Evolutionary conservation across 1,139 yeast genomes (phyloP), one percentile per base, ranked within the genome.

Genomic region (Taphrina communis): DNA sequence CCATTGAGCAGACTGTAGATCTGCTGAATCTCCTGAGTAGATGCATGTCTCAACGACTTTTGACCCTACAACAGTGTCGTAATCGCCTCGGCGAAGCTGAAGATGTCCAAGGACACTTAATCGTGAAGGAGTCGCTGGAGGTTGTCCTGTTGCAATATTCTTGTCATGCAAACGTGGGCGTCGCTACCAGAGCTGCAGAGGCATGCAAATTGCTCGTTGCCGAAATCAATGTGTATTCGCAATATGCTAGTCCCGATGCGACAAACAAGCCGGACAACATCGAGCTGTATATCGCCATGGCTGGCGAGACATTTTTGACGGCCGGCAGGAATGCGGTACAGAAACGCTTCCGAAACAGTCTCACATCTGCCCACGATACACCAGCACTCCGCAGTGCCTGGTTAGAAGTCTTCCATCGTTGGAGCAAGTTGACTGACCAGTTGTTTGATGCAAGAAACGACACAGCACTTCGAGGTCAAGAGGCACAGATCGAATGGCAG

Each of bases 271-370:
- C 51, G 2, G 42, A 42, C 52, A 62, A 62, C 35, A 55, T 31
- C 12, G 59, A 35, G 21, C 51, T 62, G 51, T 62, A 51, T 52
- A 39, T 7, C 17, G 21, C 46, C 25, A 53, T 62, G 31, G 58
- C 66, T 14, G 38, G 53, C 5, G 57, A 31, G 12, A 44, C 39
- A 12, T 63, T 55, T 31, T 25, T 55, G 46, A 63, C 61, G 14
- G 44, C 25, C 14, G 67, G 67, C 36, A 46, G 67, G 39, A 63
- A 63, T 21, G 61, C 61, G 2, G 67, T 55, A n/a, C 67, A 63
- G 39, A 46, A 50, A 12, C 46, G 42, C 21, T 41, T 63, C n/a
- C n/a, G 59, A 35, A 35, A 36, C 6, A 46, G 42, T 11, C 36
- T 63, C 19, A n/a, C 61, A n/a, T 35, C 56, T 14, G 58, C 53